Conservation (phyloP, 345 rosid genomes). For the Orychophragmus violaceus region DNA sequence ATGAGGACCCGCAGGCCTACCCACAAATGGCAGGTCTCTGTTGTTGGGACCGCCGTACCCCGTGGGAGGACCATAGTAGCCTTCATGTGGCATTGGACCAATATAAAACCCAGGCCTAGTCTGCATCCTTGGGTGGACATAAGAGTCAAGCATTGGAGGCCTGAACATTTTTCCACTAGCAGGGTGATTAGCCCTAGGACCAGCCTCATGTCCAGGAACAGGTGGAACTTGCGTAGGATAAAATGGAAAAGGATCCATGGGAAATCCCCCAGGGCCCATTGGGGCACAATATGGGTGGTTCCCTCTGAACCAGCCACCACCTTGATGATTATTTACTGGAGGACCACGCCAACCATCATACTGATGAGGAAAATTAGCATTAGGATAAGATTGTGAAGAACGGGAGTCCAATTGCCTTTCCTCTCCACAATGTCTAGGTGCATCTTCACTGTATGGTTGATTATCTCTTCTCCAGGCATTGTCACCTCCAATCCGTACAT, state of each 20-base stretch:
- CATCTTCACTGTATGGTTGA: constrained; percentile 53
- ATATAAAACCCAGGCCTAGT: constrained; percentile 82
- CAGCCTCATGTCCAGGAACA: constrained; percentile 51
- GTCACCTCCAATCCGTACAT: constrained; percentile 35
- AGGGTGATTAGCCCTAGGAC: constrained; percentile 71
- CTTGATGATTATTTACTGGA: constrained; percentile 74
- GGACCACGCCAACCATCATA: constrained; percentile 77
- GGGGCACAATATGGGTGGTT: constrained; percentile 81
- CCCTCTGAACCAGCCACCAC: constrained; percentile 88
- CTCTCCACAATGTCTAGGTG: constrained; percentile 43
- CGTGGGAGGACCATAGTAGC: constrained; percentile 81
- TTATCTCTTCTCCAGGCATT: constrained; percentile 70
- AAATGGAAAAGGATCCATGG: constrained; percentile 78
- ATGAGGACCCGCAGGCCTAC: constrained; percentile 64
- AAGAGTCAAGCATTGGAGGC: constrained; percentile 76
- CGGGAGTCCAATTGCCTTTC: constrained; percentile 66
- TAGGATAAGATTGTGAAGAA: constrained; percentile 56
- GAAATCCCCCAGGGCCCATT: constrained; percentile 74
- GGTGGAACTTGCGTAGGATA: constrained; percentile 65
- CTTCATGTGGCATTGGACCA: constrained; percentile 69
- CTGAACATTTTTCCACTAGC: constrained; percentile 68
- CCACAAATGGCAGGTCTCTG: constrained; percentile 65
- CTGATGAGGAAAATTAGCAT: constrained; percentile 57
- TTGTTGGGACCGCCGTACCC: constrained; percentile 63
- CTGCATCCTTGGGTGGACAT: constrained; percentile 71